A percentile compares a stretch with the other conserved stretches of the same genome.
Conservation (phyloP, 495 filamentous ascomycete genomes). For the Penicillium subrubescens region DNA sequence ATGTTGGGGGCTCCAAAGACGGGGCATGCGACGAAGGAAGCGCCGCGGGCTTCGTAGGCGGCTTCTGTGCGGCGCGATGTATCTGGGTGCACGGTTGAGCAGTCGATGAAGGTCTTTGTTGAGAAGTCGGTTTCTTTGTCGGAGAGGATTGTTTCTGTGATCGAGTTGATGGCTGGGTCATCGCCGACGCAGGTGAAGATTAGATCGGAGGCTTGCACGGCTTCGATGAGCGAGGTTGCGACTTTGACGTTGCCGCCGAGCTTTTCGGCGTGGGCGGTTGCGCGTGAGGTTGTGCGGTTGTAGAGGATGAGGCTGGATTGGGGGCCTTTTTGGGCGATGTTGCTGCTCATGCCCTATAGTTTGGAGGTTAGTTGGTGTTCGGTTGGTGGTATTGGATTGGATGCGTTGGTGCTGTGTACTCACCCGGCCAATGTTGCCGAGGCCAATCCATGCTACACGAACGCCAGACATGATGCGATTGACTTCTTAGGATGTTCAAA, state of each 20-base stretch:
- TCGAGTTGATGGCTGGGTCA: constrained; percentile 66
- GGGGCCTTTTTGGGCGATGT: constrained; percentile 75
- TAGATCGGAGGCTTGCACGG: constrained; percentile 68
- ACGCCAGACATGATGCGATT: constrained; percentile 21
- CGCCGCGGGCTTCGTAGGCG: constrained; percentile 57
- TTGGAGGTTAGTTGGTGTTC: not conserved
- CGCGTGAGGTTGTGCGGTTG: constrained; percentile 72
- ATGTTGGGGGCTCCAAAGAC: constrained; percentile 82
- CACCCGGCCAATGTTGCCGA: constrained; percentile 91
- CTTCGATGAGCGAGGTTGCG: constrained; percentile 61
- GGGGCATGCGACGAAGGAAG: constrained; percentile 75
- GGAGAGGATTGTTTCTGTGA: constrained; percentile 51
- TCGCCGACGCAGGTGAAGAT: constrained; percentile 85
- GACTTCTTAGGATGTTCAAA: not conserved
- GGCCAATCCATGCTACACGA: constrained; percentile 71
- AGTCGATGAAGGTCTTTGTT: constrained; percentile 65
- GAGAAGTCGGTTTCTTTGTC: constrained; percentile 44
- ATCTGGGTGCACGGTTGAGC: constrained; percentile 85
- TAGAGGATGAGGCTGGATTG: constrained; percentile 70
- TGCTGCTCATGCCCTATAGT: constrained; percentile 79
- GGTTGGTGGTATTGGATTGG: not conserved
- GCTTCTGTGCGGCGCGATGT: constrained; percentile 67
- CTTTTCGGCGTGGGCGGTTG: constrained; percentile 55
- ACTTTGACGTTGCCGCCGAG: constrained; percentile 62
- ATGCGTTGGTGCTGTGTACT: constrained; percentile 30